Conservation (phyloP, 371 early-diverging fungal genomes). For the Smittium culicis region DNA sequence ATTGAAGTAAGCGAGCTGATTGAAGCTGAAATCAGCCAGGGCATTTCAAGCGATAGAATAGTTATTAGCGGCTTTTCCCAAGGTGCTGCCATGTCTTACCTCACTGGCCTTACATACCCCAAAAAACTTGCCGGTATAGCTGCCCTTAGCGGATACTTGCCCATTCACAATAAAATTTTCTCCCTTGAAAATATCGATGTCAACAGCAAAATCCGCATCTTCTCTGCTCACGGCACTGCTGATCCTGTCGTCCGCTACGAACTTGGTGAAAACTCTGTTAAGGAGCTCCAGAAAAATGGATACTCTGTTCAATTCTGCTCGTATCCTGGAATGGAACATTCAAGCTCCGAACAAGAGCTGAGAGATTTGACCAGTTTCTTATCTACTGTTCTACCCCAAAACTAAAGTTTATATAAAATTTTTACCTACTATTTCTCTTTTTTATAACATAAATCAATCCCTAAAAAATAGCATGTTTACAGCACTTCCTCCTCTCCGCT, state of each 20-base stretch:
- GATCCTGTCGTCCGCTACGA: slow-evolving; percentile 61
- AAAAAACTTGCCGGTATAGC: slow-evolving; percentile 45
- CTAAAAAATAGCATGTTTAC: not conserved
- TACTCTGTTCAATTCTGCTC: slow-evolving; percentile 58
- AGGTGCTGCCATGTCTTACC: slow-evolving; percentile 67
- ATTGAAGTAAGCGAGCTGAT: slow-evolving; percentile 45
- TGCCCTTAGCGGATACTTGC: slow-evolving; percentile 71
- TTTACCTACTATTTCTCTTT: not conserved
- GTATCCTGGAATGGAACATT: slow-evolving; percentile 68
- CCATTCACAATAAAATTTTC: slow-evolving; percentile 43
- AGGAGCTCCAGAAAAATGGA: slow-evolving; percentile 45
- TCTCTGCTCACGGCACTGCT: slow-evolving; percentile 74
- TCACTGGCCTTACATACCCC: slow-evolving; percentile 58
- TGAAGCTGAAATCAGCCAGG: slow-evolving; percentile 56
- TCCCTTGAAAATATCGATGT: slow-evolving; percentile 39
- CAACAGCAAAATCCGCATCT: slow-evolving; percentile 65
- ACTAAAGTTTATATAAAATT: no score
- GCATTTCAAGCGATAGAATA: slow-evolving; percentile 71
- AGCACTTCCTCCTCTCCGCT: not conserved
- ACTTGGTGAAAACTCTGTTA: slow-evolving; percentile 53
- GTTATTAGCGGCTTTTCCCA: slow-evolving; percentile 93
- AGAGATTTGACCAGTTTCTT: slow-evolving; percentile 56
- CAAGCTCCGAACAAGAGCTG: slow-evolving; percentile 57
- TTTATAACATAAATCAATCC: no score
- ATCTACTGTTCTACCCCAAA: slow-evolving; percentile 32